These are phyloP conservation scores for Drechmeria coniospora DNA, from an alignment of 2,329 filamentous ascomycete species.

Conservation along the genomic window DNA sequence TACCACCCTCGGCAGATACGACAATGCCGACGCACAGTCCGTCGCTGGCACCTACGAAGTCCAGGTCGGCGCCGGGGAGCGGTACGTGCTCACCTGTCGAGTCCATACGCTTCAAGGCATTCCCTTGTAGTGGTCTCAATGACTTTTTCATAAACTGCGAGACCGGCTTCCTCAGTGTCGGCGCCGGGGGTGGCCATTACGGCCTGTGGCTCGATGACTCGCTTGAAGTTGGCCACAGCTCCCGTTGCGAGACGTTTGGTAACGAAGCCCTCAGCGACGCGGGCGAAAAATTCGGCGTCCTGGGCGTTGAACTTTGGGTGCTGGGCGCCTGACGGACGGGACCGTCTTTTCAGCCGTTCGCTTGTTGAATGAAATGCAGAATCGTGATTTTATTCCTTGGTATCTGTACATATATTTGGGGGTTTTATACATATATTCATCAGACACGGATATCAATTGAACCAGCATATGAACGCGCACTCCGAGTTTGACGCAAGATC, in stretches of 20 bases:
- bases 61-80: conserved; percentile 3
- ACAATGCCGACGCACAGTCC: conserved; percentile 28
- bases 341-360: too few relatives aligned
- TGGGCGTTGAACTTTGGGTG: conserved; percentile 90
- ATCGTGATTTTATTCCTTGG: too few relatives aligned
- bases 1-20: conserved; percentile 36
- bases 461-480: too few relatives aligned
- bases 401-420: too few relatives aligned
- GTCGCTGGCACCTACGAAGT: conserved; percentile 14
- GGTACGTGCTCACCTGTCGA: conserved; percentile 32
- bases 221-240: conserved; percentile 71
- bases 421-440: too few relatives aligned
- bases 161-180: conserved; percentile 66
- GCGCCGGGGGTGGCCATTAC: conserved; percentile 78
- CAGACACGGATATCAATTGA: too few relatives aligned
- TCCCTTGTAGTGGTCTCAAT: conserved; percentile 89
- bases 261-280: conserved; percentile 91
- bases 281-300: conserved; percentile 77
- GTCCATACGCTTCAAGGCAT: conserved; percentile 86
- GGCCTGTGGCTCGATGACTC: conserved; percentile 86
- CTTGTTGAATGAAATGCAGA: too few relatives aligned
- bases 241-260: conserved; percentile 77
- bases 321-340: conserved; percentile 52
- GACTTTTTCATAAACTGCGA: conserved; percentile 96
- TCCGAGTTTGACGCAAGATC: too few relatives aligned